Conservation (phyloP, 139 green algal species). For the Pleodorina starrii region DNA sequence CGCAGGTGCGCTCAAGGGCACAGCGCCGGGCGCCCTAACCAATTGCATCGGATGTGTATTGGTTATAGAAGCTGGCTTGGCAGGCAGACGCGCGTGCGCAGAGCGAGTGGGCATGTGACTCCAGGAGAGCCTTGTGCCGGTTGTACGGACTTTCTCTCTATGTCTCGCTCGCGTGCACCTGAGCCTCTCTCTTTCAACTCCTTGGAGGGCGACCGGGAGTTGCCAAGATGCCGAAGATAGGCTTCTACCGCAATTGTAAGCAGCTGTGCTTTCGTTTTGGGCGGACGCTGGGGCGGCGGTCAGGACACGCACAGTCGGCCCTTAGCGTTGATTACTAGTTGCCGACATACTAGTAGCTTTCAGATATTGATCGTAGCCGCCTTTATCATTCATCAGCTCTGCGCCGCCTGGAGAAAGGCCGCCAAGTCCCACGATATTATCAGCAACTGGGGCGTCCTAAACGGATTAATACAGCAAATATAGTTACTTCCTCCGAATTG, state of each 20-base stretch:
- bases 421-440: neutral
- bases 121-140: conserved; percentile 6
- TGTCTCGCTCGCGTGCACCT: too few relatives aligned
- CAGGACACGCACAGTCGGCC: neutral
- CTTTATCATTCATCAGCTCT: too few relatives aligned
- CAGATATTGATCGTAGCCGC: too few relatives aligned
- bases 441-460: neutral
- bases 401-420: neutral
- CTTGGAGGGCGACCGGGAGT: neutral
- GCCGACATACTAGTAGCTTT: too few relatives aligned
- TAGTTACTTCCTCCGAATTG: neutral
- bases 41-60: neutral
- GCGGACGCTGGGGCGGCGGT: neutral
- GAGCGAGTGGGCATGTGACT: neutral
- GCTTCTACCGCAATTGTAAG: conserved; percentile 92
- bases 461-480: neutral
- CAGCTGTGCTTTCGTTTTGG: neutral
- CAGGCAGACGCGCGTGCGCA: too few relatives aligned
- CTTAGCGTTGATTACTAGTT: too few relatives aligned
- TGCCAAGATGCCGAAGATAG: conserved; percentile 86
- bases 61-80: conserved; percentile 6
- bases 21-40: neutral
- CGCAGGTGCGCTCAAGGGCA: neutral
- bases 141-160: too few relatives aligned
- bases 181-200: conserved; percentile 31